Evolutionary conservation across 2,329 filamentous ascomycete species (phyloP).

Genomic region (Xylaria sp.): DNA sequence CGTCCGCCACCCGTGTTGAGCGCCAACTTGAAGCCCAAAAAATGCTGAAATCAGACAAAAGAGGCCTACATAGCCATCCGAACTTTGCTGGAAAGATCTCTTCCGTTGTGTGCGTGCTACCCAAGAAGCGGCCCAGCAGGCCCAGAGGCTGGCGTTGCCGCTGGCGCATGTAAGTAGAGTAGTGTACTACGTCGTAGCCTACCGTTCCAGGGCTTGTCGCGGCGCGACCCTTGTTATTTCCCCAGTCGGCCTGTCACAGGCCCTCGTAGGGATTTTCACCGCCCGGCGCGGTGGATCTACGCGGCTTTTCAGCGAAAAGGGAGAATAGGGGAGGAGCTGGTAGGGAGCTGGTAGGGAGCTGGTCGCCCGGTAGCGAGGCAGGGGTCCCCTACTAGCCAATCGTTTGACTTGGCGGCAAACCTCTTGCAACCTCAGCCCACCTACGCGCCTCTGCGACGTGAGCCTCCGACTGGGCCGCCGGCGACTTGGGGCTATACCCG

Average conservation of each 20-base stretch:
- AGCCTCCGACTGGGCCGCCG: slow-evolving; percentile 12
- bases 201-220: not conserved
- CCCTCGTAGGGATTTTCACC: slow-evolving; percentile 25
- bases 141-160: too few species aligned
- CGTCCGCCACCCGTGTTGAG: slow-evolving; percentile 14
- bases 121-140: not conserved
- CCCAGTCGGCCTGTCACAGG: slow-evolving; percentile 31
- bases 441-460: slow-evolving; percentile 26
- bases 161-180: too few species aligned
- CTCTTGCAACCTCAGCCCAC: slow-evolving; percentile 21
- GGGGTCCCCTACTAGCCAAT: slow-evolving; percentile 20
- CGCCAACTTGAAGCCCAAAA: not conserved
- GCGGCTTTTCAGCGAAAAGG: not conserved
- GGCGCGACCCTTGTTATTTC: slow-evolving; percentile 31
- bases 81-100: not conserved
- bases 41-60: slow-evolving; percentile 1
- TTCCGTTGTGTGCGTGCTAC: not conserved
- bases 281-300: slow-evolving; percentile 23
- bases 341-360: too few species aligned
- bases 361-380: not conserved
- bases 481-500: not conserved
- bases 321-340: not conserved
- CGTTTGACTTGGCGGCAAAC: slow-evolving; percentile 39
- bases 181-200: not conserved
- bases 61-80: not conserved